Conservation (phyloP, 345 rosid genomes). For the Linum trigynum region DNA sequence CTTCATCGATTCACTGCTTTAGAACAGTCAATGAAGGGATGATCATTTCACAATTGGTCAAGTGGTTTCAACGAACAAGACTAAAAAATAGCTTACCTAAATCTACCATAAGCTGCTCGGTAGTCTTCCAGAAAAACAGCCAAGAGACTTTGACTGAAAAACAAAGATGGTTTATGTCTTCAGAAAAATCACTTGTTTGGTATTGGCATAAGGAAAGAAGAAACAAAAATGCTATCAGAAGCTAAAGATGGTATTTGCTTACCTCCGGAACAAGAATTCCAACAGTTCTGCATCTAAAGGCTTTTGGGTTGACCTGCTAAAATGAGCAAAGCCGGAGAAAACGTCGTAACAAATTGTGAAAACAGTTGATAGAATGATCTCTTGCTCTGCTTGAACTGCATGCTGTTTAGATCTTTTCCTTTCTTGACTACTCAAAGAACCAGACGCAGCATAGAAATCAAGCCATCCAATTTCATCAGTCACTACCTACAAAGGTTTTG, state of each 20-base stretch:
- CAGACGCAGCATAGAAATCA: conserved; percentile 37
- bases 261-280: conserved; percentile 54
- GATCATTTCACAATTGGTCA: conserved; percentile 1
- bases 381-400: conserved; percentile 56
- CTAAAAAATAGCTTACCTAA: conserved; percentile 29
- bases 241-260: conserved; percentile 6
- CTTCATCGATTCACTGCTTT: conserved; percentile 29
- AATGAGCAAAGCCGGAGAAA: conserved; percentile 65
- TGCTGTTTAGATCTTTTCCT: conserved; percentile 43
- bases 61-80: not conserved
- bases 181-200: conserved; percentile 5
- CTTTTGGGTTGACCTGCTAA: conserved; percentile 44
- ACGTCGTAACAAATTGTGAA: conserved; percentile 62
- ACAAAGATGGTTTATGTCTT: conserved; percentile 6
- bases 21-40: conserved; percentile 5
- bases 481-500: conserved; percentile 35
- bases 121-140: conserved; percentile 50
- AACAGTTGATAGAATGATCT: conserved; percentile 45
- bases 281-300: conserved; percentile 41
- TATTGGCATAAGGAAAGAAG: not conserved
- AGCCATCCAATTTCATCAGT: conserved; percentile 68
- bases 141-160: conserved; percentile 49
- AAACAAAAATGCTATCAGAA: not conserved
- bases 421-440: conserved; percentile 22
- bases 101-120: conserved; percentile 53